Conservation (phyloP, 148 eudicot genomes). For the Vaccinium corymbosum region DNA sequence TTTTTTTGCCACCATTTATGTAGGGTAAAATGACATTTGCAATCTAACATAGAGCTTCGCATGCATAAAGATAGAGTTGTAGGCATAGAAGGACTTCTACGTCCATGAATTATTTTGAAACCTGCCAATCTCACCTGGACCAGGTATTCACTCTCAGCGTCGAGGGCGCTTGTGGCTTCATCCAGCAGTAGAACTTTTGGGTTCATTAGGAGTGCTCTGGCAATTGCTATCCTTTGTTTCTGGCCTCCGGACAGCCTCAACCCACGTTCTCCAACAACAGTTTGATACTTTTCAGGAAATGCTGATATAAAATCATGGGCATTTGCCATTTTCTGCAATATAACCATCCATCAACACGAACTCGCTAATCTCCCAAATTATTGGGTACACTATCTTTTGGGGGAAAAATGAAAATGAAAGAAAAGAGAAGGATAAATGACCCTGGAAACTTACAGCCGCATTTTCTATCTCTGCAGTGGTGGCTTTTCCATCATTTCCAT, state of each 20-base stretch:
- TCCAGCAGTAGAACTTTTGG: conserved; percentile 30
- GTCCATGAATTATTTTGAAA: not conserved
- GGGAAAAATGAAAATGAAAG: not conserved
- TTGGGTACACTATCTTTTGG: not conserved
- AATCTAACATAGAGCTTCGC: not conserved
- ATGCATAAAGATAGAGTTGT: not conserved
- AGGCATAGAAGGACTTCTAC: not conserved
- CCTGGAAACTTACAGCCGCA: conserved; percentile 55
- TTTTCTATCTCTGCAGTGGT: conserved; percentile 65
- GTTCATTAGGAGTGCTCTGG: conserved; percentile 30
- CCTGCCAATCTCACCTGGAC: conserved; percentile 4
- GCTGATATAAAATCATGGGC: conserved; percentile 14
- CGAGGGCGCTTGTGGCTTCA: conserved; percentile 33
- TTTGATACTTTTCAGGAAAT: conserved; percentile 15
- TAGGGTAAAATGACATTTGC: not conserved
- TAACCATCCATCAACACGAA: not conserved
- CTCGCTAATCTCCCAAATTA: not conserved
- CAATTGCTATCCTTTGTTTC: conserved; percentile 24
- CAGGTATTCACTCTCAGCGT: conserved; percentile 21
- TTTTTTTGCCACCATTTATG: not conserved
- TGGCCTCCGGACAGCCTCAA: conserved; percentile 17
- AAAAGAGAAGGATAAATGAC: conserved; percentile 3
- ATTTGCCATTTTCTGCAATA: conserved; percentile 16
- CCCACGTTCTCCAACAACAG: conserved; percentile 17
- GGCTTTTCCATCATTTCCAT: conserved; percentile 71